These are phyloP conservation scores for Xanthoparmelia taractica DNA, from an alignment of 495 filamentous ascomycete genomes.

Conservation along the genomic window DNA sequence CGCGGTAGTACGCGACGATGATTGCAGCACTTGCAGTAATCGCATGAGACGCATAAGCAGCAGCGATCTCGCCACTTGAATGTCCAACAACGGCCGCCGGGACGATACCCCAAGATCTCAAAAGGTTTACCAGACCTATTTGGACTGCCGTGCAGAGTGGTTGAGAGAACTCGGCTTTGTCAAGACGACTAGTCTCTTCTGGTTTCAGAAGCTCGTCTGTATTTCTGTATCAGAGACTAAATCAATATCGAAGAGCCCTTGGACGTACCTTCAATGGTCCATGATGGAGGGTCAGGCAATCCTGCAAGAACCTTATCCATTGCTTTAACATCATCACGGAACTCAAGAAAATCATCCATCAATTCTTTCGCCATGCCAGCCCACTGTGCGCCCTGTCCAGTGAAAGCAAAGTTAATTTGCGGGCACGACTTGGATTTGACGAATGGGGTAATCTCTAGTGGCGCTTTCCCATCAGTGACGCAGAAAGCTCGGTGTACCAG, in stretches of 20 bases:
- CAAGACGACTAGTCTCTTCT: neutral
- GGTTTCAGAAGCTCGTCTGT: slow-evolving; percentile 12
- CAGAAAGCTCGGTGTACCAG: slow-evolving; percentile 9
- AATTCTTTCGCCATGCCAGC: slow-evolving; percentile 48
- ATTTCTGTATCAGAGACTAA: neutral
- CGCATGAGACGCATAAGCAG: slow-evolving; percentile 51
- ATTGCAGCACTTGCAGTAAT: slow-evolving; percentile 37
- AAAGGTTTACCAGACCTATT: slow-evolving; percentile 40
- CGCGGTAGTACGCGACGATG: slow-evolving; percentile 36
- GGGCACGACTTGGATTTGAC: neutral
- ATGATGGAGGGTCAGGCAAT: neutral
- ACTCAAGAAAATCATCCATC: too few species aligned
- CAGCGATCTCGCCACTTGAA: slow-evolving; percentile 57
- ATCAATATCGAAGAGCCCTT: too few species aligned
- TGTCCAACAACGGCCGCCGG: slow-evolving; percentile 50
- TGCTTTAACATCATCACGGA: neutral
- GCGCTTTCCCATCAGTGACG: slow-evolving; percentile 3
- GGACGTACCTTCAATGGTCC: slow-evolving; percentile 1
- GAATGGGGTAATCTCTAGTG: neutral
- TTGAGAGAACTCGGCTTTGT: slow-evolving; percentile 31
- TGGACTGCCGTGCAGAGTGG: slow-evolving; percentile 45
- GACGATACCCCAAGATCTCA: slow-evolving; percentile 37
- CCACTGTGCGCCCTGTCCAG: slow-evolving; percentile 69
- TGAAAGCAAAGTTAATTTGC: slow-evolving; percentile 30
- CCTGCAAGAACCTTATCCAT: neutral